These are phyloP conservation scores for Geopyxis carbonaria DNA, from an alignment of 495 filamentous ascomycete species.

Conservation along the genomic window DNA sequence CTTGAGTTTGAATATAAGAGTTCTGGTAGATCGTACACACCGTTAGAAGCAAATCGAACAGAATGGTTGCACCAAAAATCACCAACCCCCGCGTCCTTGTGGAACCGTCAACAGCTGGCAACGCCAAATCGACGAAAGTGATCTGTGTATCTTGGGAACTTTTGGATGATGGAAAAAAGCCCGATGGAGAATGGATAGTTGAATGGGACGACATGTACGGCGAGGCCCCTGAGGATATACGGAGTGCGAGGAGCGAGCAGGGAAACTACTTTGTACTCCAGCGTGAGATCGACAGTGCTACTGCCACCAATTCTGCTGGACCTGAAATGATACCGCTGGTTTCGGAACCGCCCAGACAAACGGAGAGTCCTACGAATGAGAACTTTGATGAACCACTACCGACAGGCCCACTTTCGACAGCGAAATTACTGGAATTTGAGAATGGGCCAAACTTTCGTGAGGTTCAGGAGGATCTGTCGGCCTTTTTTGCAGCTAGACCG, in stretches of 20 bases:
- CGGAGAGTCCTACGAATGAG: too few species aligned
- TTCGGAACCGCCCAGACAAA: background rate
- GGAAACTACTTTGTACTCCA: slow-evolving; percentile 22
- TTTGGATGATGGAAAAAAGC: background rate
- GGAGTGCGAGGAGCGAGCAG: slow-evolving; percentile 20
- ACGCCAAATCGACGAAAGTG: slow-evolving; percentile 19
- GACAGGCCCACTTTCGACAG: slow-evolving; percentile 16
- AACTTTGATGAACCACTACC: slow-evolving; percentile 6
- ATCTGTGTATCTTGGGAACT: slow-evolving; percentile 19
- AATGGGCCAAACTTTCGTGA: slow-evolving; percentile 20
- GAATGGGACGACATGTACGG: slow-evolving; percentile 24
- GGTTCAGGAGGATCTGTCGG: slow-evolving; percentile 13
- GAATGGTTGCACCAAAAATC: slow-evolving; percentile 6
- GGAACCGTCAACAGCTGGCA: slow-evolving; percentile 9
- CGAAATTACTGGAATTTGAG: slow-evolving; percentile 21
- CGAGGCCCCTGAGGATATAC: slow-evolving; percentile 12
- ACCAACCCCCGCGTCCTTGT: slow-evolving; percentile 9
- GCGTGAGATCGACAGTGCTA: slow-evolving; percentile 8
- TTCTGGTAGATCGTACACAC: too few species aligned
- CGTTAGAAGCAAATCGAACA: too few species aligned
- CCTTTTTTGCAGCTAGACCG: slow-evolving; percentile 19
- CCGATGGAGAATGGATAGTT: slow-evolving; percentile 21
- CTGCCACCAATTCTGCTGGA: slow-evolving; percentile 6
- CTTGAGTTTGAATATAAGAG: too few species aligned
- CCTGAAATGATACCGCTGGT: too few species aligned